phyloP scores from a whole-genome alignment of 148 eudicot species.

The Agrostemma githago region DNA sequence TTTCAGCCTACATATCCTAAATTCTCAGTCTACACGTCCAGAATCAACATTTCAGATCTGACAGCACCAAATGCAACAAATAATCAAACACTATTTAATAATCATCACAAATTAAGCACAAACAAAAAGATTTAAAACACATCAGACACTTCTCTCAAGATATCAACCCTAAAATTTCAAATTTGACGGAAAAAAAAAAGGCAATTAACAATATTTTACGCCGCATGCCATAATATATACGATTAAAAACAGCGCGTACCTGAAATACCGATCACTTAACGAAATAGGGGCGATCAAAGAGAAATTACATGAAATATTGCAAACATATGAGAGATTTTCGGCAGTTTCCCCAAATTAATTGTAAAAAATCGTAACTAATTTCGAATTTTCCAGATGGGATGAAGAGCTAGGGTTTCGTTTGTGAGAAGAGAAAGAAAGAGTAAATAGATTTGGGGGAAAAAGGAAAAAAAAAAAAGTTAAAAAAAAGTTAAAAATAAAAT shows the following conservation, averaged over 20 bases:
- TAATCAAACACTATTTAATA: constrained; percentile 13
- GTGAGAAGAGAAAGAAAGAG: constrained; percentile 17
- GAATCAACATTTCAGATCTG: constrained; percentile 61
- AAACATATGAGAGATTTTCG: constrained; percentile 19
- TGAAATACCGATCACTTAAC: constrained; percentile 19
- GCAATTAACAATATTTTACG: constrained; percentile 3
- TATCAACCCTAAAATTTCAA: constrained; percentile 7
- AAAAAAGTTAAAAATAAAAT: neutral
- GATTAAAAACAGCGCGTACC: constrained; percentile 18
- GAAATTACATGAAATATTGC: constrained; percentile 12
- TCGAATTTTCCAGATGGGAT: constrained; percentile 25
- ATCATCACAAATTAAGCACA: constrained; percentile 11
- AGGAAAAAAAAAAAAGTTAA: neutral
- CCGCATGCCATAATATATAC: neutral
- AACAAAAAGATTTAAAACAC: neutral
- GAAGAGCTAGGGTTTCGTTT: constrained; percentile 48
- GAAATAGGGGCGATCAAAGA: constrained; percentile 22
- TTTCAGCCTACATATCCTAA: constrained; percentile 39
- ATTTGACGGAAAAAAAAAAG: neutral
- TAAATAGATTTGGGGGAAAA: constrained; percentile 1
- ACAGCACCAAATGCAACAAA: constrained; percentile 25
- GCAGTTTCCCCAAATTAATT: constrained; percentile 34
- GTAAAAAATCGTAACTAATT: constrained; percentile 26
- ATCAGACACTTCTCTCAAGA: constrained; percentile 14
- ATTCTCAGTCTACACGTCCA: constrained; percentile 26